Percentiles rank a stretch among this genome's conserved stretches.
Conservation (phyloP, 139 green algal genomes). For the Edaphochlamys debaryana region DNA sequence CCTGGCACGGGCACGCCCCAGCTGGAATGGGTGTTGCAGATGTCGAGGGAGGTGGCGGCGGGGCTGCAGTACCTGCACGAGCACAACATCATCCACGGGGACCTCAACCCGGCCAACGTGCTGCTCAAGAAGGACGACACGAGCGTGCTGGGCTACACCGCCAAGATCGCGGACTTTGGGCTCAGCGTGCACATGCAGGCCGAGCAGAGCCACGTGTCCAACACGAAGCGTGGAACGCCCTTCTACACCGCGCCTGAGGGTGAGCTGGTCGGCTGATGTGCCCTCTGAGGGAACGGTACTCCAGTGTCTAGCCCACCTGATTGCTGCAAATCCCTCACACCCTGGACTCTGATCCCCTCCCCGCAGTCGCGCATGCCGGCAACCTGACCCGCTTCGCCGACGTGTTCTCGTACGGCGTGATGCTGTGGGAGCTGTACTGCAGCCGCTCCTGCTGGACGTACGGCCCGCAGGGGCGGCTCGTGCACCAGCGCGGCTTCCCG, state of each 20-base stretch:
- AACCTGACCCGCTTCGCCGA: conserved; percentile 41
- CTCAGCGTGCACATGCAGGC: conserved; percentile 50
- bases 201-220: conserved; percentile 52
- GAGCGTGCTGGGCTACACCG: conserved; percentile 42
- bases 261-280: too few species aligned
- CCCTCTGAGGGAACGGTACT: too few species aligned
- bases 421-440: conserved; percentile 50
- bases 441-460: conserved; percentile 24
- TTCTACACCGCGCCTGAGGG: conserved; percentile 49
- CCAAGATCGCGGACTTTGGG: conserved; percentile 59
- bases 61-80: conserved; percentile 48
- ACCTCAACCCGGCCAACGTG: conserved; percentile 44
- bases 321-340: background rate
- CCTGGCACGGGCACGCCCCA: background rate
- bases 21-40: conserved; percentile 46
- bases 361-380: conserved; percentile 23
- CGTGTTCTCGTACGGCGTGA: conserved; percentile 46
- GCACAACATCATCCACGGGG: conserved; percentile 50
- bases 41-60: conserved; percentile 32
- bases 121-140: conserved; percentile 25
- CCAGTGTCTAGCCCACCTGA: too few species aligned
- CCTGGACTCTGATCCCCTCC: too few species aligned
- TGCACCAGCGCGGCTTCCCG: conserved; percentile 31
- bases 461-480: conserved; percentile 1
- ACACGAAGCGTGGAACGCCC: conserved; percentile 53